Conservation (phyloP, 306 rosid genomes). For the Pueraria montana region DNA sequence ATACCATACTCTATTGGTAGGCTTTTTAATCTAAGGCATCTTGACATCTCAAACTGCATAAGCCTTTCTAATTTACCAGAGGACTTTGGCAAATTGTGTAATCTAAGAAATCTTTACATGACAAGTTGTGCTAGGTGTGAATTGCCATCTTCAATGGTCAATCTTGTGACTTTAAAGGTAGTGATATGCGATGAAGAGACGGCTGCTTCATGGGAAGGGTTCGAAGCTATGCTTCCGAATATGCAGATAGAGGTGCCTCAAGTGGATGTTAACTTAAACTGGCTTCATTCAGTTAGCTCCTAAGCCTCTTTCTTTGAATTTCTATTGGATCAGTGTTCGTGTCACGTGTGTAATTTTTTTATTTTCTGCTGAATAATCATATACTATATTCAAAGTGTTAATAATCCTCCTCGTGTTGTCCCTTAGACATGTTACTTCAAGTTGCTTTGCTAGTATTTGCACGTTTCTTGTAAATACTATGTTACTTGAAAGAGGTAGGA, state of each 20-base stretch:
- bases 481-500: background rate
- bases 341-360: background rate
- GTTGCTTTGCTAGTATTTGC: background rate
- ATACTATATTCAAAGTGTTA: background rate
- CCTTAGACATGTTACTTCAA: background rate
- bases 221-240: slow-evolving; percentile 39
- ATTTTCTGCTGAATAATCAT: background rate
- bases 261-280: slow-evolving; percentile 64
- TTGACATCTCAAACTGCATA: slow-evolving; percentile 65
- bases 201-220: slow-evolving; percentile 54
- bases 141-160: slow-evolving; percentile 55
- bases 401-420: background rate
- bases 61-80: slow-evolving; percentile 59
- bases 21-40: slow-evolving; percentile 45
- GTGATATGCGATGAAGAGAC: slow-evolving; percentile 76
- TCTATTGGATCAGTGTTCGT: background rate
- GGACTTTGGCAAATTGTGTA: slow-evolving; percentile 52
- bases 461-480: background rate
- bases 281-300: slow-evolving; percentile 57
- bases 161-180: slow-evolving; percentile 51
- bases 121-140: slow-evolving; percentile 57
- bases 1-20: slow-evolving; percentile 48
- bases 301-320: background rate
- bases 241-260: slow-evolving; percentile 49
- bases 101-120: slow-evolving; percentile 58